A percentile compares a stretch with the other conserved stretches of the same genome.
Evolutionary conservation across 2,329 filamentous ascomycete species (phyloP).

Genomic region (Didymella segeticola): DNA sequence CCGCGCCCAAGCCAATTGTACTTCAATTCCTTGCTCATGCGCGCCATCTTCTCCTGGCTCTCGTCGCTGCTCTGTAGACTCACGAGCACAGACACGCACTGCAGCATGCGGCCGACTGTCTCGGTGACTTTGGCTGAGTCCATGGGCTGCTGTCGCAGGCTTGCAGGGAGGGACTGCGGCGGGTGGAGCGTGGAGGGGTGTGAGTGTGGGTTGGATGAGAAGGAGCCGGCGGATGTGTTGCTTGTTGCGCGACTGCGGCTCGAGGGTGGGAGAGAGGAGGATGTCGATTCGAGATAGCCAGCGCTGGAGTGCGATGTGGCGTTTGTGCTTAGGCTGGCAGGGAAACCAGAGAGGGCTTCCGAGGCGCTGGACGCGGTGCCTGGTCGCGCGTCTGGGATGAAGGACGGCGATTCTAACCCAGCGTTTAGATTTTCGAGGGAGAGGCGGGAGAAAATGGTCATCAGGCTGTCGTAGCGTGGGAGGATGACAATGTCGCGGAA

Average conservation of each 20-base stretch:
- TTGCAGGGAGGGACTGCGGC: conserved; percentile 34
- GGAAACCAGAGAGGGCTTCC: conserved; percentile 33
- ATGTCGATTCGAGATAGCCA: conserved; percentile 75
- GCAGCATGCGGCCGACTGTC: conserved; percentile 92
- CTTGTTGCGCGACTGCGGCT: conserved; percentile 79
- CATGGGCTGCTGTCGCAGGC: conserved; percentile 44
- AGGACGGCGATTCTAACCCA: conserved; percentile 47
- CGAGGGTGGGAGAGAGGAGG: conserved; percentile 56
- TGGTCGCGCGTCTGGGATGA: conserved; percentile 39
- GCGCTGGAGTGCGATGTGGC: conserved; percentile 70
- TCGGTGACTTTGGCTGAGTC: conserved; percentile 81
- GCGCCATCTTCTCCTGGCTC: conserved; percentile 78
- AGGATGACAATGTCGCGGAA: conserved; percentile 91
- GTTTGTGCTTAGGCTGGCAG: conserved; percentile 72
- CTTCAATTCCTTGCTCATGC: conserved; percentile 86
- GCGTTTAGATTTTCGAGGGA: conserved; percentile 75
- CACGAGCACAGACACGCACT: conserved; percentile 91
- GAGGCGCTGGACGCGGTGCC: conserved; percentile 41
- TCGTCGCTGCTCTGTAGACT: conserved; percentile 76
- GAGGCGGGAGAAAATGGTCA: conserved; percentile 86
- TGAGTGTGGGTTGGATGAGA: conserved; percentile 47
- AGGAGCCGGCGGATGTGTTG: conserved; percentile 70
- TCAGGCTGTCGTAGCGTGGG: conserved; percentile 85
- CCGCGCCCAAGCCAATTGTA: conserved; percentile 96
- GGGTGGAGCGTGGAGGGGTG: conserved; percentile 32